Evolutionary conservation across 441 rosid species (phyloP).

Genomic region (Adansonia rubrostipa): DNA sequence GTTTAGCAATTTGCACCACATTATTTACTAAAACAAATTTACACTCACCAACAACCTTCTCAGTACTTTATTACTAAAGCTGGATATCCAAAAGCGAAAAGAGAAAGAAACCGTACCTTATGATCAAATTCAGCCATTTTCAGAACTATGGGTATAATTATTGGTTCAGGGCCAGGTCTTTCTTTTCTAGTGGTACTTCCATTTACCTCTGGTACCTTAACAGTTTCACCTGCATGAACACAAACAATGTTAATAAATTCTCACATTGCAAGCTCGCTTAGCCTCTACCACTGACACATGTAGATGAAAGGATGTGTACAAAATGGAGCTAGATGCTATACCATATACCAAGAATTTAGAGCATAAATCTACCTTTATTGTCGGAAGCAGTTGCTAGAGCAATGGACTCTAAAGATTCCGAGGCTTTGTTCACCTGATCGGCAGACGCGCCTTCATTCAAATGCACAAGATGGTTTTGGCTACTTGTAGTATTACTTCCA

Average conservation of each 20-base stretch:
- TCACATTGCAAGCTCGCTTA: slow-evolving; percentile 5
- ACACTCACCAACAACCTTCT: slow-evolving; percentile 3
- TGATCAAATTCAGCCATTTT: slow-evolving; percentile 98
- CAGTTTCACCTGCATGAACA: slow-evolving; percentile 50
- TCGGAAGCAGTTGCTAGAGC: slow-evolving; percentile 45
- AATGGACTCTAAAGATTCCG: slow-evolving; percentile 44
- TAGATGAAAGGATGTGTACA: not conserved
- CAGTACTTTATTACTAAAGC: not conserved
- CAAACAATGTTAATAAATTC: slow-evolving; percentile 23
- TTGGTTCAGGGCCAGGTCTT: slow-evolving; percentile 78
- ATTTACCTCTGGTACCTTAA: slow-evolving; percentile 39
- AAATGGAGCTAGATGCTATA: not conserved
- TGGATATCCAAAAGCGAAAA: slow-evolving; percentile 2
- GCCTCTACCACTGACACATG: slow-evolving; percentile 15
- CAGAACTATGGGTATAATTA: slow-evolving; percentile 82
- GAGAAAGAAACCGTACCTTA: slow-evolving; percentile 55
- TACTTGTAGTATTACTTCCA: slow-evolving; percentile 41
- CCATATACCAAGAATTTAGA: not conserved
- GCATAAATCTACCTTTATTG: slow-evolving; percentile 44
- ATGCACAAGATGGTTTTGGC: slow-evolving; percentile 30
- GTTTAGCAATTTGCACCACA: not conserved
- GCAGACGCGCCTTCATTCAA: slow-evolving; percentile 37
- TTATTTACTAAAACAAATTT: slow-evolving; percentile 1
- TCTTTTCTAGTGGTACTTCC: slow-evolving; percentile 48
- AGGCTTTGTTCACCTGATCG: slow-evolving; percentile 44